phyloP scores from a whole-genome alignment of 1,284 basidiomycete genomes.

The Sporisorium graminicola region DNA sequence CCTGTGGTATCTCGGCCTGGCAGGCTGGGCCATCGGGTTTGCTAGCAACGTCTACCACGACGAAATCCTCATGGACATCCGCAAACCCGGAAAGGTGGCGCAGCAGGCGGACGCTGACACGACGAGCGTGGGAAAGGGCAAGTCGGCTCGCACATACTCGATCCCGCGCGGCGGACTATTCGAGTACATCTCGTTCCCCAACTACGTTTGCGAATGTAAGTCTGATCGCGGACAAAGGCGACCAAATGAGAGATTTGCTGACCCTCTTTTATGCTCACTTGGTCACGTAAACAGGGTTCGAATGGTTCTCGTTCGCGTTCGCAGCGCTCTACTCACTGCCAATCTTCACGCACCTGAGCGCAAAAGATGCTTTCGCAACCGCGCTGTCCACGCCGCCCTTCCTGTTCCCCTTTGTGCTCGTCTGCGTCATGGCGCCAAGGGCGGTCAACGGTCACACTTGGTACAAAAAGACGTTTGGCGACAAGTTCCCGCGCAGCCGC shows the following conservation, averaged over 20 bases:
- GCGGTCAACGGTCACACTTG: constrained; percentile 83
- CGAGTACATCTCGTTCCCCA: constrained; percentile 85
- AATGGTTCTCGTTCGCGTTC: constrained; percentile 64
- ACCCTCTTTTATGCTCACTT: not conserved
- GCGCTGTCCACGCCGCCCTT: constrained; percentile 58
- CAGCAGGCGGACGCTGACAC: not conserved
- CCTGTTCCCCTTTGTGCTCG: constrained; percentile 78
- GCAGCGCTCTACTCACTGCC: constrained; percentile 57
- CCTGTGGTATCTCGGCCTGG: constrained; percentile 77
- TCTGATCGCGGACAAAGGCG: not conserved
- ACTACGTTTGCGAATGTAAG: constrained; percentile 86
- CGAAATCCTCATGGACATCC: constrained; percentile 82
- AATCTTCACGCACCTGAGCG: constrained; percentile 38
- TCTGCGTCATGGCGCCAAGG: constrained; percentile 81
- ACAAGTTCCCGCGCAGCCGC: constrained; percentile 77
- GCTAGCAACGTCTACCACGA: constrained; percentile 87
- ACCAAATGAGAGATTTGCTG: not conserved
- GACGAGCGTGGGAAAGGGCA: constrained; percentile 51
- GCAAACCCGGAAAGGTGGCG: constrained; percentile 29
- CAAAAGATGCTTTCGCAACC: constrained; percentile 34
- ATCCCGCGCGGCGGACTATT: constrained; percentile 87
- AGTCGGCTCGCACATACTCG: constrained; percentile 76
- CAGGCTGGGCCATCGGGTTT: constrained; percentile 79
- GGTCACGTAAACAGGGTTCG: constrained; percentile 56
- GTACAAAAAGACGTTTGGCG: constrained; percentile 80